Base-by-base conservation (phyloP, 2,329 filamentous ascomycete genomes). In the Fusarium sp. region DNA sequence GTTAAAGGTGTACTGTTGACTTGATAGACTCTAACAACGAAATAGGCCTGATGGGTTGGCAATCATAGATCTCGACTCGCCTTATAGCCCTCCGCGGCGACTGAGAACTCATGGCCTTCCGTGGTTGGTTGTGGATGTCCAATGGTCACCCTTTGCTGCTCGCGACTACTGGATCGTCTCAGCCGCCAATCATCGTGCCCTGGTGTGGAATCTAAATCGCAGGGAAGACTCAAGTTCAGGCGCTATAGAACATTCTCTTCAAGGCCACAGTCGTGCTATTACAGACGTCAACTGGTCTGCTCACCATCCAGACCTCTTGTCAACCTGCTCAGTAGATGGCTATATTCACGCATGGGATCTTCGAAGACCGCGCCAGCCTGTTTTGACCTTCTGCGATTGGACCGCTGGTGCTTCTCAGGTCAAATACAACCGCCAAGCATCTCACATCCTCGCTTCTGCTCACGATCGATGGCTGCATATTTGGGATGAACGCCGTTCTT, bases 281-380 rank as follows among this genome's bases (percentile, higher is more conserved):
- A 98, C 95, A 13, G 95, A 98, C 80, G 95, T 98, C 82, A 98
- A 98, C 81, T 98, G 98, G 82, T 97, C 94, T 0, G 95, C 95
- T 10, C 94, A 97, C 76, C 93, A 98, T 79, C 94, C 95, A 0
- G 95, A 98, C 79, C 87, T 95, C 48, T 89, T 98, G 22, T 94
- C 95, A 15, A 98, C 96, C 1, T 98, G 95, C 81, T 93, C 94
- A 8, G 94, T 98, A 36, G 95, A 98, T 82, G 96, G 95, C 57
- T 97, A 95, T 79, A 93, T 98, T 14, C 94, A 97, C 81, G 94
- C 92, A 78, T 98, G 96, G 94, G 95, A 98, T 83, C 85, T 98
- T 51, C 90, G 95, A 41, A 88, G 89, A 57, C 92, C 94, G 1
- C 87, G 88, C 47, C 90, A 92, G 73, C 94, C 94, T 13, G 93